Percentiles rank a stretch among this genome's conserved stretches.
phyloP scores from a whole-genome alignment of 257 asterid genomes.

The Cinchona pubescens region DNA sequence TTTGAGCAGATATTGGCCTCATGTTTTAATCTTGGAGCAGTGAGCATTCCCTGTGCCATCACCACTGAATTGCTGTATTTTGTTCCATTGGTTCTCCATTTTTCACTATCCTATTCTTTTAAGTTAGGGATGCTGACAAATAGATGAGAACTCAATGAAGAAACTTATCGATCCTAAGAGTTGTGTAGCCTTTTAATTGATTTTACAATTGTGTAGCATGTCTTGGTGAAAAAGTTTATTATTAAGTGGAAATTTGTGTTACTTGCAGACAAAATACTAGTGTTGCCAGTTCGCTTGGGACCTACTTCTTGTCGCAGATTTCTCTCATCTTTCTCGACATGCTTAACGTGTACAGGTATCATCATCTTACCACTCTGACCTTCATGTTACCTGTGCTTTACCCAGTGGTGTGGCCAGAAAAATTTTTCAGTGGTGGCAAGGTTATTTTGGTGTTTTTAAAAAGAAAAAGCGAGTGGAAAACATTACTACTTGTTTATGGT shows the following conservation, averaged over 20 bases:
- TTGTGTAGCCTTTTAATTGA: neutral
- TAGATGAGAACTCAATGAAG: neutral
- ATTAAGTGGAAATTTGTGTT: constrained; percentile 10
- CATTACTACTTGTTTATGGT: no score
- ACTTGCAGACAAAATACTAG: constrained; percentile 89
- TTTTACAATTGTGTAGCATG: neutral
- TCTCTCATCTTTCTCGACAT: constrained; percentile 78
- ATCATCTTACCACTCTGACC: neutral
- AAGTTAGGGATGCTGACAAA: neutral
- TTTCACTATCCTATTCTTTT: neutral
- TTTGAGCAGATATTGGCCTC: neutral
- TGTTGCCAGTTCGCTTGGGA: constrained; percentile 86
- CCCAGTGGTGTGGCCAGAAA: no score
- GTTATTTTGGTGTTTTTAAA: no score
- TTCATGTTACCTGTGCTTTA: neutral
- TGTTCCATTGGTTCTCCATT: neutral
- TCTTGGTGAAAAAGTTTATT: neutral
- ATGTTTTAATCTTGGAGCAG: neutral
- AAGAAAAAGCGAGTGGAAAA: no score
- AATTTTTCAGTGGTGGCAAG: no score
- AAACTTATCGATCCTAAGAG: neutral
- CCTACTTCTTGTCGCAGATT: constrained; percentile 82
- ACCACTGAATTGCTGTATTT: neutral
- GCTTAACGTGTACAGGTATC: constrained; percentile 95
- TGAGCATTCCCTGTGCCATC: neutral